Evolutionary conservation across 106 monocot genomes (phyloP).

Genomic region (Platanthera guangdongensis): DNA sequence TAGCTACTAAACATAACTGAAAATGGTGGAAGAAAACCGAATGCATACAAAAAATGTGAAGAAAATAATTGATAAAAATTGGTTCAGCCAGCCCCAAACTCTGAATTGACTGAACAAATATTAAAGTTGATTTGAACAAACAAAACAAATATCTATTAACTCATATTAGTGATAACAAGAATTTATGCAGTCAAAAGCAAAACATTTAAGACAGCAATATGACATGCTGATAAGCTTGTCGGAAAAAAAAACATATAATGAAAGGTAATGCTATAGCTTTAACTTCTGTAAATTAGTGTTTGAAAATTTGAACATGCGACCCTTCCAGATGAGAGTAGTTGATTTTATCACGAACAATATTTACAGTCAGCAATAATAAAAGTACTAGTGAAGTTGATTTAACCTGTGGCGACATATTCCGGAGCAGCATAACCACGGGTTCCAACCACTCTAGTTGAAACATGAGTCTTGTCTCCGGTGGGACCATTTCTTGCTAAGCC

Average conservation of each 20-base stretch:
- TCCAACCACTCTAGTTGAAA: conserved; percentile 76
- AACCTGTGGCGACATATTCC: conserved; percentile 84
- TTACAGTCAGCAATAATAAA: background rate
- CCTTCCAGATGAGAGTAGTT: background rate
- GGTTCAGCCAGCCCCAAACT: too few relatives aligned
- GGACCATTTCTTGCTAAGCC: conserved; percentile 87
- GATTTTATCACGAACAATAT: background rate
- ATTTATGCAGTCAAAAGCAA: background rate
- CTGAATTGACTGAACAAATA: too few relatives aligned
- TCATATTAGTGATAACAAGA: background rate
- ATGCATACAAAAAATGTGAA: too few relatives aligned
- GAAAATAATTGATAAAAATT: too few relatives aligned
- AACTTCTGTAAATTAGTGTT: background rate
- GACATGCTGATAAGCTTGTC: background rate
- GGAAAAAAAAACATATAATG: background rate
- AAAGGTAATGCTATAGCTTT: background rate
- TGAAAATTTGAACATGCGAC: background rate
- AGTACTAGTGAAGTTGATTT: background rate
- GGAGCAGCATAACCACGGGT: conserved; percentile 93
- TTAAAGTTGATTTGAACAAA: too few relatives aligned
- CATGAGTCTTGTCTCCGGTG: conserved; percentile 83
- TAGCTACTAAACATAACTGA: too few relatives aligned
- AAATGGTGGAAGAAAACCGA: too few relatives aligned
- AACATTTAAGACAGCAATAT: background rate
- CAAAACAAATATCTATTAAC: too few relatives aligned